phyloP scores from a whole-genome alignment of 352 stramenopile genomes.

The Saprolegnia parasitica region DNA sequence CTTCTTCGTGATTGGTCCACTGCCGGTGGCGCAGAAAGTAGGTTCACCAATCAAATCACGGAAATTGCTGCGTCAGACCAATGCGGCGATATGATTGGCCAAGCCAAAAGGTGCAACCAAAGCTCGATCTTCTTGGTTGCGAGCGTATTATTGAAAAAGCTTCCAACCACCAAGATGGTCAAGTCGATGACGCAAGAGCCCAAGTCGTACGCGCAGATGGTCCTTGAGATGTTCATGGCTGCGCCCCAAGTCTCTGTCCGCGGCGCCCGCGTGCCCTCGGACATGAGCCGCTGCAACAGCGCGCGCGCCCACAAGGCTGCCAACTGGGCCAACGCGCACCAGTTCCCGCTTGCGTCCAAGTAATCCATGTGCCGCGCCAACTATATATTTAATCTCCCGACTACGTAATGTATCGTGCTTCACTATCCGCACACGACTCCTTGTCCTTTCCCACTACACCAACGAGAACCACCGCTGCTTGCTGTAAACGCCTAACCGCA shows the following conservation, averaged over 20 bases:
- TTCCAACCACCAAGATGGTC: not conserved
- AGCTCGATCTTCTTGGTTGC: not conserved
- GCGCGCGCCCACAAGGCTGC: not conserved
- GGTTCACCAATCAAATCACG: not conserved
- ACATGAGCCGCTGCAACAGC: conserved; percentile 20
- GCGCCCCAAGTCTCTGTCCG: conserved; percentile 18
- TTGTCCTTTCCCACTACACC: too few species aligned
- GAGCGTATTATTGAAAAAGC: conserved; percentile 7
- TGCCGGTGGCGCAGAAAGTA: not conserved
- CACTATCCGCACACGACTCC: too few species aligned
- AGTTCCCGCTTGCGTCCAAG: conserved; percentile 16
- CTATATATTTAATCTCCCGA: not conserved
- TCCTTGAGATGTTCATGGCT: conserved; percentile 26
- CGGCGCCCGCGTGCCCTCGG: conserved; percentile 21
- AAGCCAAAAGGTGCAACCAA: not conserved
- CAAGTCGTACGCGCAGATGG: conserved; percentile 16
- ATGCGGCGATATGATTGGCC: not conserved
- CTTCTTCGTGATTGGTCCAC: not conserved
- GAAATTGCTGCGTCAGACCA: not conserved
- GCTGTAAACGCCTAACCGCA: too few species aligned
- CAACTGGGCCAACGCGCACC: conserved; percentile 11
- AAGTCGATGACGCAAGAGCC: not conserved
- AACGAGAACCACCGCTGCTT: too few species aligned
- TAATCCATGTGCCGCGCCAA: not conserved
- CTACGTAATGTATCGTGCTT: too few species aligned